Evolutionary conservation across 2,329 filamentous ascomycete species (phyloP).

Genomic region (Claviceps sp.): DNA sequence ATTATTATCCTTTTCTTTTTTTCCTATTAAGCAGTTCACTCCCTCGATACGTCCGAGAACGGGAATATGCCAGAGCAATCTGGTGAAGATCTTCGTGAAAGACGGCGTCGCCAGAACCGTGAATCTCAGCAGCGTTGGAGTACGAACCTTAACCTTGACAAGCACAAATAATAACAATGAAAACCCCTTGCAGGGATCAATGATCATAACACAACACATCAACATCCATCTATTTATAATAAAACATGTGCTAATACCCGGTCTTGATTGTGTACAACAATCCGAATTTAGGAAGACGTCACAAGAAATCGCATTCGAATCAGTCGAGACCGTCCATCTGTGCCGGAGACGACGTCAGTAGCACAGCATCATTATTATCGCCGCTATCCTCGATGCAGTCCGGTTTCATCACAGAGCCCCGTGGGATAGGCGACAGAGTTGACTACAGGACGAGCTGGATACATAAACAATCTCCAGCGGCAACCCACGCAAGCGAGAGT

Average conservation of each 20-base stretch:
- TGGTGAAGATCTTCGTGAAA: conserved; percentile 9
- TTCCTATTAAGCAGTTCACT: neutral
- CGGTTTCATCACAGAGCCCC: neutral
- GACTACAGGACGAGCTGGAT: neutral
- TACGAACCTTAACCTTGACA: neutral
- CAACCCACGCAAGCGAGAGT: neutral
- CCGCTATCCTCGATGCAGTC: neutral
- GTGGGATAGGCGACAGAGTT: neutral
- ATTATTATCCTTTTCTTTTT: neutral
- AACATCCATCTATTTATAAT: neutral
- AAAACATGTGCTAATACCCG: neutral
- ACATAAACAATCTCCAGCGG: neutral
- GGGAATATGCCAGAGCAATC: conserved; percentile 10
- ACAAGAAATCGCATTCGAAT: neutral
- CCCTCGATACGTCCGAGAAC: neutral
- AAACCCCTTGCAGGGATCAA: neutral
- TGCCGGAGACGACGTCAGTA: neutral
- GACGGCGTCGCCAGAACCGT: neutral
- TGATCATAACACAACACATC: neutral
- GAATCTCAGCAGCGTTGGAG: conserved; percentile 1
- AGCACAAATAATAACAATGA: neutral
- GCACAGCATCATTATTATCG: neutral
- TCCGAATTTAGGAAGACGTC: neutral
- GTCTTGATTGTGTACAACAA: neutral
- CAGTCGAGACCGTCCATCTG: neutral